Base-by-base conservation (phyloP, 768 basidiomycete genomes). In the Mycena rebaudengoi region DNA sequence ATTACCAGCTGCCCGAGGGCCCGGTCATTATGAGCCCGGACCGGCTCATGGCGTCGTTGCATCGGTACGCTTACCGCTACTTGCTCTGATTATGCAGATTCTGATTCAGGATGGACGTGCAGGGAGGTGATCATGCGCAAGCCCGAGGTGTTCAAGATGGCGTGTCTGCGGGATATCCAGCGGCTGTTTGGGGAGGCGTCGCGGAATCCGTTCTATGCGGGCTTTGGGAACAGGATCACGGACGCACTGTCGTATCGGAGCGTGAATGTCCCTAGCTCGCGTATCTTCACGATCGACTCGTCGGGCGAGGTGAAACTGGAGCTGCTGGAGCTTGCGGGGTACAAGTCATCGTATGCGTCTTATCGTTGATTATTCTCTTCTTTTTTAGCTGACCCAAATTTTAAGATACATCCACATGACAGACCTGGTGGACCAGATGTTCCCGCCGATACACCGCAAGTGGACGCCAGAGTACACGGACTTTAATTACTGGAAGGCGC, bases 141-240 rank as follows among this genome's bases (percentile, higher is more conserved):
- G 76, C 98, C 98, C 0, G 98, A 99, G 73, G 86, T 99, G n/a
- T 99, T 99, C 86, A 99, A 99, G 80, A 99, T 99, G 98, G 96
- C 97, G 2, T 98, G 96, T 78, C 79, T 99, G 61, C 86, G 96
- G 41, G 98, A 99, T 78, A 97, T 99, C 55, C 94, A 94, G 67
- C 83, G 95, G 21, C 76, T 99, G 7, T 99, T 98, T 72, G 92
- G 92, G 6, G 87, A 89, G 35, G 82, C 82, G 28, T 78, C 82
- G 30, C 82, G 85, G 66, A 91, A 87, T 66, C 91, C 96, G 0
- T 99, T 99, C 80, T 99, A 96, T 73, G 94, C 95, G 37, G 98
- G 98, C 2, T 99, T 99, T 74, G 98, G 98, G 7, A 99, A 99
- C 73, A 88, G 97, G 32, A 98, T 99, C 69, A 99, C 98, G 16